Conservation (phyloP, 2,329 filamentous ascomycete species). For the Thermomyces lanuginosus region DNA sequence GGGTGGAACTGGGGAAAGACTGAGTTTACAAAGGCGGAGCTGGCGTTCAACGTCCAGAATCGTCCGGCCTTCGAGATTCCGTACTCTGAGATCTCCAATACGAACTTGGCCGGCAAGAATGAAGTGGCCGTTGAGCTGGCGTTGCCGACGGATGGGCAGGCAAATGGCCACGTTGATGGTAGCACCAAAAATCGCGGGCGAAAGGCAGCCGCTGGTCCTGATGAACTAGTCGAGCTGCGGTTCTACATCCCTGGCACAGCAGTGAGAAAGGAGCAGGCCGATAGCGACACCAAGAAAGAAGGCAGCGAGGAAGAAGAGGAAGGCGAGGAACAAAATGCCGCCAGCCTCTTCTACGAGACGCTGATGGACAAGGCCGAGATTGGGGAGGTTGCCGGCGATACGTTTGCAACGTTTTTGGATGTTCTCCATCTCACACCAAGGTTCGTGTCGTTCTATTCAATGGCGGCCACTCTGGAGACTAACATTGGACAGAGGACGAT, state of each 20-base stretch:
- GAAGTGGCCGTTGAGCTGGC: slow-evolving; percentile 94
- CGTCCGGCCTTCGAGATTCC: slow-evolving; percentile 91
- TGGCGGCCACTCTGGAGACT: slow-evolving; percentile 4
- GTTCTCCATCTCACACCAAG: slow-evolving; percentile 91
- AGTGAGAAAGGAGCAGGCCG: slow-evolving; percentile 52
- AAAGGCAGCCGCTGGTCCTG: slow-evolving; percentile 74
- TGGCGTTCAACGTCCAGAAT: slow-evolving; percentile 94
- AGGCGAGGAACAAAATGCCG: slow-evolving; percentile 78
- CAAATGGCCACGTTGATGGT: slow-evolving; percentile 57
- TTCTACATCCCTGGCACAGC: slow-evolving; percentile 94
- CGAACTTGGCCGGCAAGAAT: slow-evolving; percentile 91
- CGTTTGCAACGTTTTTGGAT: slow-evolving; percentile 92
- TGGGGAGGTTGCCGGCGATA: slow-evolving; percentile 95
- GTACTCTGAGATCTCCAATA: slow-evolving; percentile 94
- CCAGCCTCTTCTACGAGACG: slow-evolving; percentile 94
- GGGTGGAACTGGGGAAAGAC: slow-evolving; percentile 99
- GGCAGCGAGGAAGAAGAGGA: slow-evolving; percentile 56
- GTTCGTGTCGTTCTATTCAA: slow-evolving; percentile 29
- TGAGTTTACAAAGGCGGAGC: slow-evolving; percentile 87
- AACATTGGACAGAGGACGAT: slow-evolving; percentile 57
- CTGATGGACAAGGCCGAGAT: slow-evolving; percentile 98
- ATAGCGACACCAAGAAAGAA: slow-evolving; percentile 42
- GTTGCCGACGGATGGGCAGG: slow-evolving; percentile 52
- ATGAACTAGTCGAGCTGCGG: slow-evolving; percentile 95
- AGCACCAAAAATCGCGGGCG: slow-evolving; percentile 58